Conservation (phyloP, 345 rosid genomes). For the Hypericum androsaemum region DNA sequence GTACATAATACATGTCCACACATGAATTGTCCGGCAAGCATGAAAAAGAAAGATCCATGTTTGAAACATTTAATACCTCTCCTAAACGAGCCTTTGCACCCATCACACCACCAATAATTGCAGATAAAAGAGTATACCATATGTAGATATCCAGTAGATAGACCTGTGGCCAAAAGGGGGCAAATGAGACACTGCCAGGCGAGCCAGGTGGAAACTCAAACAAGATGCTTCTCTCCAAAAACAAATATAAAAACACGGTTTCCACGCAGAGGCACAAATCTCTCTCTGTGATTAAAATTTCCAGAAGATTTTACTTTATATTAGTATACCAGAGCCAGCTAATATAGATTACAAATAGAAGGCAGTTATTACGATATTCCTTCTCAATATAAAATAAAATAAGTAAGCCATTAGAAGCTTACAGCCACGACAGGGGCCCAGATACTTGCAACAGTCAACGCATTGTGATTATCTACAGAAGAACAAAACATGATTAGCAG, state of each 20-base stretch:
- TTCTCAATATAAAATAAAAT: neutral
- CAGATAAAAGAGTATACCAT: conserved; percentile 89
- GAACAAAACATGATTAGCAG: neutral
- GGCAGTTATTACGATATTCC: conserved; percentile 2
- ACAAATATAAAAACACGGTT: no score
- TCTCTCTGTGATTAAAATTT: no score
- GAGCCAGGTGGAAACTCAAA: neutral
- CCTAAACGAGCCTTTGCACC: conserved; percentile 97
- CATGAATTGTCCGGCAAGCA: conserved; percentile 3
- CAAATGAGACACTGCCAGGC: neutral
- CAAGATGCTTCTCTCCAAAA: neutral
- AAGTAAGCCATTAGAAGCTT: conserved; percentile 23
- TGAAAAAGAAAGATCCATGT: neutral
- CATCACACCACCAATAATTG: conserved; percentile 95
- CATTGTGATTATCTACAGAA: conserved; percentile 67
- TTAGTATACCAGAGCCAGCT: conserved; percentile 8
- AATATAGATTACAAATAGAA: neutral
- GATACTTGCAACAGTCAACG: conserved; percentile 66
- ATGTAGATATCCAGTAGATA: conserved; percentile 95
- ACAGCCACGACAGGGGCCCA: conserved; percentile 99
- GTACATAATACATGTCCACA: conserved; percentile 9
- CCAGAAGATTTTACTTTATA: neutral
- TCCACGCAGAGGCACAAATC: no score
- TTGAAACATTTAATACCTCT: conserved; percentile 46
- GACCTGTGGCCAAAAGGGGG: conserved; percentile 36